Base-by-base conservation (phyloP, 2,329 filamentous ascomycete genomes). In the Ascosphaera aggregata region DNA sequence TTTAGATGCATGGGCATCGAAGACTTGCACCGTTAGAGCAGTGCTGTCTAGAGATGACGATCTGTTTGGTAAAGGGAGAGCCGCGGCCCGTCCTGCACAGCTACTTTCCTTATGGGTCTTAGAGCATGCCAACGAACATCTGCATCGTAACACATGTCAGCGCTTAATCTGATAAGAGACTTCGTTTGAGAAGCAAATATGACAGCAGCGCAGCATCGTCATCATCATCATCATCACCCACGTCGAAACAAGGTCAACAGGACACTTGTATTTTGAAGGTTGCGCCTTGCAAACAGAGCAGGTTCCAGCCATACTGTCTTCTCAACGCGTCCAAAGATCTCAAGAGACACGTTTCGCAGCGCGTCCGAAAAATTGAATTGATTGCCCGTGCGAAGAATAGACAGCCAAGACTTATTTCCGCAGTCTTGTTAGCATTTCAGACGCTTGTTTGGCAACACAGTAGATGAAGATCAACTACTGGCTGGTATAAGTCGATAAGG, bases 71-170 rank as follows among this genome's bases (percentile, higher is more conserved):
- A n/a, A 32, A n/a, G 30, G 30, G 11, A n/a, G 13, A 13, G 30
- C 43, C 15, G 41, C 38, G 20, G 45, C 40, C 44, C 51, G 51
- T n/a, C 55, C 53, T 16, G 50, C 48, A 43, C 61, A 64, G 41
- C 55, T 55, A 15, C 53, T 18, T 22, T 17, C 52, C 46, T 62
- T 61, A 46, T 64, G 61, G 3, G 53, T 49, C 40, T 62, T 56
- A 30, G 58, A 59, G 46, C 62, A 64, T 22, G 48, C 51, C 30
- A 64, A 53, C 8, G 61, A 64, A 41, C 62, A 64, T 44, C 61
- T 64, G 44, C 9, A 36, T 4, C 34, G 4, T 18, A 35, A 20
- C 18, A 19, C 17, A 36, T 36, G 34, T 36, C n/a, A 36, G 34
- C 16, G n/a, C n/a, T n/a, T n/a, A n/a, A n/a, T n/a, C n/a, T n/a